These are phyloP conservation scores for Yarrowia sp. DNA, from an alignment of 805 yeast species.

Conservation along the genomic window DNA sequence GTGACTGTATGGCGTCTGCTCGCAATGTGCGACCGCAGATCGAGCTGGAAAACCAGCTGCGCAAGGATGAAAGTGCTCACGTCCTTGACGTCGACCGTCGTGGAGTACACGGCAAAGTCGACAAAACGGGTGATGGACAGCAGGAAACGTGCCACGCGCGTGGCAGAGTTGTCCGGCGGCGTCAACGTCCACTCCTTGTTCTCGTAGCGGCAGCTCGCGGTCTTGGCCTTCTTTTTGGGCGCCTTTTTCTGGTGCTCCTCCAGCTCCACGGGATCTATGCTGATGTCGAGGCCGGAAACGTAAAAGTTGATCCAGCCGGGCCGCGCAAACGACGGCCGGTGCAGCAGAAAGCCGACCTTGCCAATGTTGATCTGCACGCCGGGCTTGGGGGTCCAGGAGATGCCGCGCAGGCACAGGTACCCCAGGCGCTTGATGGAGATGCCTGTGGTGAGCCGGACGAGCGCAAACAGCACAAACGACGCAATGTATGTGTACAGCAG, in stretches of 20 bases:
- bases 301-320: conserved; percentile 43
- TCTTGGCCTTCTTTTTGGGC: not conserved
- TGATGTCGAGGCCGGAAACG: conserved; percentile 38
- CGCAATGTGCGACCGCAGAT: conserved; percentile 32
- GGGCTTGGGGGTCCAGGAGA: conserved; percentile 38
- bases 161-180: conserved; percentile 32
- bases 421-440: conserved; percentile 45
- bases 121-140: conserved; percentile 33
- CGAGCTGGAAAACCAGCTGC: conserved; percentile 34
- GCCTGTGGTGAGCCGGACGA: conserved; percentile 43
- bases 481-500: conserved; percentile 19
- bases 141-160: conserved; percentile 31
- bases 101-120: conserved; percentile 34
- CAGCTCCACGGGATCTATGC: conserved; percentile 34
- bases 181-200: conserved; percentile 32
- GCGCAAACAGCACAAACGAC: conserved; percentile 42
- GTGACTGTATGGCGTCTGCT: conserved; percentile 33
- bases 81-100: conserved; percentile 34
- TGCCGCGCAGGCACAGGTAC: conserved; percentile 42
- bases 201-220: not conserved
- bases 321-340: conserved; percentile 43
- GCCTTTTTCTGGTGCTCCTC: conserved; percentile 1
- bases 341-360: conserved; percentile 40
- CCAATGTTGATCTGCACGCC: conserved; percentile 42
- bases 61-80: conserved; percentile 37